Evolutionary conservation across 2,329 filamentous ascomycete genomes (phyloP), one percentile per base, ranked within the genome.

Genomic region (Keithomyces neogunnii): DNA sequence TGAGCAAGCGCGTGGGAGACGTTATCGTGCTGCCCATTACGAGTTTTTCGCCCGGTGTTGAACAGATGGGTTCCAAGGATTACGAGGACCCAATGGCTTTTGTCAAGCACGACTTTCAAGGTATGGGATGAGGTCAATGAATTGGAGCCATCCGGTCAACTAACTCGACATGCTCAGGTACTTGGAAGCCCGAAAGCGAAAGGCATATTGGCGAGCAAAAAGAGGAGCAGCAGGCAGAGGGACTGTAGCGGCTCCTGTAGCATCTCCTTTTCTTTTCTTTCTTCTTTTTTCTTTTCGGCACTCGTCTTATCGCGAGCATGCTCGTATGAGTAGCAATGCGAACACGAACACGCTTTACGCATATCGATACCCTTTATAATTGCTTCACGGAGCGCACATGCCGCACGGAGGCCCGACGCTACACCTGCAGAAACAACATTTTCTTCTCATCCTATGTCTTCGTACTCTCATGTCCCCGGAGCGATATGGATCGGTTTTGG

Each of bases 41-140:
- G 5, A 92, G 90, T 69, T 99, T 99, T 74, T 96, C 90, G 62
- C 93, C 93, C 0, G 93, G 93, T 30, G 89, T 97, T 44, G 81
- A 84, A 60, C 90, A 96, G 66, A 97, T 96, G 90, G 88, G 88
- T 10, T 88, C 93, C 45, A 85, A 85, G 62, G 90, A 95, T 56
- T 78, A 84, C 42, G 89, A 96, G 59, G 86, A 97, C 65, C 89
- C 90, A 1, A 92, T 96, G 89, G 93, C 93, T 2, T 97, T 95
- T 74, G 93, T 99, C 55, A 91, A 93, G 72, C 93, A 99, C 71
- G 85, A 90, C 51, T 99, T 99, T 67, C 89, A 95, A 75, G 93
- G 92, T 95, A 73, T 59, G 78, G 30, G 19, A 9, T 11, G n/a
- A 31, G 40, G 28, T 48, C 7, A 5, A 29, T 4, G 40, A 26